These are phyloP conservation scores for Trichoderma afroharzianum DNA, from an alignment of 2,329 filamentous ascomycete genomes.

Conservation along the genomic window DNA sequence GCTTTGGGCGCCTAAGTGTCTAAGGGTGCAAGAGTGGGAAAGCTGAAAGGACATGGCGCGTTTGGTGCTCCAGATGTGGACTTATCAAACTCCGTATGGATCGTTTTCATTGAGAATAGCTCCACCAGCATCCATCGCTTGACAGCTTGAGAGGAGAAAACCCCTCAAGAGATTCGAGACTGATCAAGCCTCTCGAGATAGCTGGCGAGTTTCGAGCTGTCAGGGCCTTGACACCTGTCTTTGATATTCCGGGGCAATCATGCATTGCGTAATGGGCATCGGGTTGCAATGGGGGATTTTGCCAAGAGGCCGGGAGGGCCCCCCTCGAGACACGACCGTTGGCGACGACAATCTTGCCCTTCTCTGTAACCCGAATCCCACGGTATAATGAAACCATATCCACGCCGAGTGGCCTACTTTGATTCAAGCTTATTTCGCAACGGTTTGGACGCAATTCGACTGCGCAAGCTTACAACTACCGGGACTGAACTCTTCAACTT, in stretches of 20 bases:
- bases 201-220: not conserved
- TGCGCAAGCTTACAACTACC: not conserved
- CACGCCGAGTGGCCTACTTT: not conserved
- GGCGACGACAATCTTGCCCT: not conserved
- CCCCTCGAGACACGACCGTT: not conserved
- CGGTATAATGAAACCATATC: not conserved
- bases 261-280: not conserved
- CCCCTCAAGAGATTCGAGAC: not conserved
- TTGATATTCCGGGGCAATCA: not conserved
- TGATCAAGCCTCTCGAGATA: not conserved
- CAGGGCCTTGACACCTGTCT: not conserved
- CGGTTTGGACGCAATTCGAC: not conserved
- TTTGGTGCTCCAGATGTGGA: not conserved
- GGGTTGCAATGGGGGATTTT: not conserved
- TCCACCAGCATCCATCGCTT: not conserved
- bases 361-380: not conserved
- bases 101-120: not conserved
- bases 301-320: not conserved
- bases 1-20: not conserved
- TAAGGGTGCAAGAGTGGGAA: not conserved
- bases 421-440: slow-evolving; percentile 8
- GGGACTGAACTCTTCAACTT: not conserved
- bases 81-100: not conserved
- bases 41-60: slow-evolving; percentile 3
- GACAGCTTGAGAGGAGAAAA: not conserved